phyloP scores from a whole-genome alignment of 2,329 filamentous ascomycete species.

The Pseudogymnoascus sp. region DNA sequence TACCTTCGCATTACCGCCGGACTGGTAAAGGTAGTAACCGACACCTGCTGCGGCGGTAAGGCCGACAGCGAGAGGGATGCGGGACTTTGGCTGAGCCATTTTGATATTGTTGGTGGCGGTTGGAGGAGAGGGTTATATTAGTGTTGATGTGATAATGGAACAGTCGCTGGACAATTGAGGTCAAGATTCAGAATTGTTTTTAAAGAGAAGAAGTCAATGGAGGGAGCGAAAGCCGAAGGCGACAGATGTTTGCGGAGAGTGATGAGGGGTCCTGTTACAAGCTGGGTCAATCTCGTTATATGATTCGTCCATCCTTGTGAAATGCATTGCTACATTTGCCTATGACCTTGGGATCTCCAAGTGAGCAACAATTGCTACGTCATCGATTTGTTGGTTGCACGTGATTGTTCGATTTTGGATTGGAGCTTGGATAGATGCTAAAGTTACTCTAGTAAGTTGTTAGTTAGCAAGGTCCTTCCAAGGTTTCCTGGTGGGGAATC shows the following conservation, averaged over 20 bases:
- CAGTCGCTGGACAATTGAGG: background rate
- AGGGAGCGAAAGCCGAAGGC: background rate
- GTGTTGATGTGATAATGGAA: conserved; percentile 3
- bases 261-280: conserved; percentile 4
- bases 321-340: background rate
- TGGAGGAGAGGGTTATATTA: background rate
- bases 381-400: background rate
- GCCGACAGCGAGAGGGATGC: conserved; percentile 44
- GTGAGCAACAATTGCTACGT: background rate
- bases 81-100: conserved; percentile 33
- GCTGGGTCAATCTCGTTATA: background rate
- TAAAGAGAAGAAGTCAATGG: conserved; percentile 3
- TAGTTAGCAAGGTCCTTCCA: conserved; percentile 7
- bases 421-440: background rate
- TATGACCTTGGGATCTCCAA: background rate
- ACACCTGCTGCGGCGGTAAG: conserved; percentile 59
- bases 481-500: conserved; percentile 4
- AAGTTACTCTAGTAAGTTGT: background rate
- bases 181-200: conserved; percentile 7
- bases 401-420: background rate
- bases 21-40: conserved; percentile 87
- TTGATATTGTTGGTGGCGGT: conserved; percentile 13
- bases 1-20: conserved; percentile 72
- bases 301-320: conserved; percentile 3
- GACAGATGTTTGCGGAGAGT: conserved; percentile 1